Percentiles rank a stretch among this genome's conserved stretches.
These are phyloP conservation scores for Ascoidea rubescens DNA, from an alignment of 805 yeast genomes.

Conservation along the genomic window DNA sequence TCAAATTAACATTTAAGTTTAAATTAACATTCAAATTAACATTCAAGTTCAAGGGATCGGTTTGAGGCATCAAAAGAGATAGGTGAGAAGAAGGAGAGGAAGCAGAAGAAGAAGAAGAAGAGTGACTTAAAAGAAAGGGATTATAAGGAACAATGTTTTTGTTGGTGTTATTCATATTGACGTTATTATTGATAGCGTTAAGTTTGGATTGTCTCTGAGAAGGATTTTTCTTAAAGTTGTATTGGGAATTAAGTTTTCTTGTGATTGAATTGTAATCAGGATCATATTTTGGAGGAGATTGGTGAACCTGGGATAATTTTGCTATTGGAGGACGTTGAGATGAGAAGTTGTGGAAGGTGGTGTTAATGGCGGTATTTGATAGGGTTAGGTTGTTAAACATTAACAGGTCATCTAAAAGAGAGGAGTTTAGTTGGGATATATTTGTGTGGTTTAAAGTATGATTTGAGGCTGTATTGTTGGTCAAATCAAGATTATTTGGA, in stretches of 20 bases:
- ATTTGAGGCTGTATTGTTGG: neutral
- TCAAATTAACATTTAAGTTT: neutral
- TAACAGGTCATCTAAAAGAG: neutral
- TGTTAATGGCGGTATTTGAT: neutral
- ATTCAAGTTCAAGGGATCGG: neutral
- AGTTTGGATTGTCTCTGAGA: neutral
- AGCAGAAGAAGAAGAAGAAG: neutral
- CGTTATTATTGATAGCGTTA: too few species aligned
- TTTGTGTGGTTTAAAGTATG: neutral
- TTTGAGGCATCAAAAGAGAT: neutral
- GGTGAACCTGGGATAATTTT: too few species aligned
- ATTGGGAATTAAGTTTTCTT: constrained; percentile 16
- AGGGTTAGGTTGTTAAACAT: too few species aligned
- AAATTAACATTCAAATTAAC: neutral
- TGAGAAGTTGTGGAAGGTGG: neutral
- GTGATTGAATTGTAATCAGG: constrained; percentile 16
- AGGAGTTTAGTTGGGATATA: neutral
- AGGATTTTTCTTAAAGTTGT: constrained; percentile 3
- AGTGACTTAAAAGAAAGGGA: neutral
- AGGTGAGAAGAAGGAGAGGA: neutral
- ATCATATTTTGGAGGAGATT: constrained; percentile 15
- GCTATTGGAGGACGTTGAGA: too few species aligned
- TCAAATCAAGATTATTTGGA: neutral
- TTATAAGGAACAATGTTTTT: neutral
- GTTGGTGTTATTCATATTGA: too few species aligned